Base-by-base conservation (phyloP, 164 flowering plant genomes). In the Buxus sempervirens region DNA sequence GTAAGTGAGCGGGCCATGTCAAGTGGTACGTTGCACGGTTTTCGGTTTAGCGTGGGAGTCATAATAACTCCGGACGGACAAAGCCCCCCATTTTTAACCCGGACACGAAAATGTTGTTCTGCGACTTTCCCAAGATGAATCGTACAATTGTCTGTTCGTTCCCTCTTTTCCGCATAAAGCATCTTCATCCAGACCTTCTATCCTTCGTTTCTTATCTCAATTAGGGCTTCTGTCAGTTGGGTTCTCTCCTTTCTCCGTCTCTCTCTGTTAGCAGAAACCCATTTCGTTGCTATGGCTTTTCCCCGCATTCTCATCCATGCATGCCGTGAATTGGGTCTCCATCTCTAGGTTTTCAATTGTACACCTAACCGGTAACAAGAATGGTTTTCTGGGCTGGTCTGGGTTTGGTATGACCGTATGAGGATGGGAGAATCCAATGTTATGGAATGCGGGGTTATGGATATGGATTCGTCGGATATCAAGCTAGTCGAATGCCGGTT, bases 401-500 rank as follows among this genome's bases (percentile, higher is more conserved):
- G 70, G 81, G 80, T 64, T 67, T 71, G 66, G 66, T 75, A 22
- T 74, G 64, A 77, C 69, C 64, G 66, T 75, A 22, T 74, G 64
- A 77, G 58, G 27, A 71, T 65, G 19, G 21, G 23, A 54, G 28
- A 25, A 14, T 28, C 62, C 2, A 53, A 19, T 54, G 59, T 32
- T 12, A 55, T 64, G 67, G 69, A 65, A 68, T 41, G 53, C 48
- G 63, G 60, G 64, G 63, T 23, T 36, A 26, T 71, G 73, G 70
- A 61, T 38, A 67, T 65, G 16, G 63, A 56, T n/a, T 49, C 58
- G 23, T 65, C 53, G 60, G 56, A 28, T 58, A 57, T 19, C 58
- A 70, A 72, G 9, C 72, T 65, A 9, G 42, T 79, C 63, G 83
- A 75, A 57, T 77, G 81, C 82, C 82, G 82, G 55, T 80, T 81